Evolutionary conservation across 495 filamentous ascomycete genomes (phyloP).

Genomic region (Penicillium cosmopolitanum): DNA sequence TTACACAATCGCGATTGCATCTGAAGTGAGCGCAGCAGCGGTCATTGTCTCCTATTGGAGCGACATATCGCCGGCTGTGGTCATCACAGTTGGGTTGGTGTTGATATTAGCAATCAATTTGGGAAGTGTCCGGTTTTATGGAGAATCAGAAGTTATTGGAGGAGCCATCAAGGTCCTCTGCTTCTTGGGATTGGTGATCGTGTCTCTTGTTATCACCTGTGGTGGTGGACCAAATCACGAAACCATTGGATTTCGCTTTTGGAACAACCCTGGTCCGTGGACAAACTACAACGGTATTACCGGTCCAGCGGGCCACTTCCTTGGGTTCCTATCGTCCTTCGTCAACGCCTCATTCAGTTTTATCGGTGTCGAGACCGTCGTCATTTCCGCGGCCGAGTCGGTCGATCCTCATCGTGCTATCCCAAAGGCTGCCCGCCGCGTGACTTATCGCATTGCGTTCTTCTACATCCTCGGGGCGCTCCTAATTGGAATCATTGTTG

Average conservation of each 20-base stretch:
- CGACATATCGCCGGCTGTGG: conserved; percentile 55
- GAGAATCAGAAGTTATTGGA: conserved; percentile 75
- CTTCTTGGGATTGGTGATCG: conserved; percentile 68
- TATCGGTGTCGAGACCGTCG: conserved; percentile 69
- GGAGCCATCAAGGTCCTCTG: conserved; percentile 76
- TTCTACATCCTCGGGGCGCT: conserved; percentile 71
- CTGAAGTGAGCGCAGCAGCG: conserved; percentile 71
- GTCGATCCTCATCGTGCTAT: conserved; percentile 77
- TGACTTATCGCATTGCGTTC: conserved; percentile 83
- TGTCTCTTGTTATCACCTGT: conserved; percentile 69
- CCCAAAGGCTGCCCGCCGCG: conserved; percentile 78
- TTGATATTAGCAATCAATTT: conserved; percentile 69
- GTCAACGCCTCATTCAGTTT: conserved; percentile 57
- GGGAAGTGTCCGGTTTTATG: conserved; percentile 70
- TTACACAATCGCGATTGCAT: conserved; percentile 64
- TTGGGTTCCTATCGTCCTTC: conserved; percentile 49
- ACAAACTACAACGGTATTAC: conserved; percentile 38
- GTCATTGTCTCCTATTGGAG: conserved; percentile 77
- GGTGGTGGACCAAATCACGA: conserved; percentile 66
- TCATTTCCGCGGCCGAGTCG: conserved; percentile 81
- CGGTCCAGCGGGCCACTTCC: conserved; percentile 44
- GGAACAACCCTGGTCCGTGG: conserved; percentile 55
- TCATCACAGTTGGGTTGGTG: conserved; percentile 71
- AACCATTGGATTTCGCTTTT: conserved; percentile 71
- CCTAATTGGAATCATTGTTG: conserved; percentile 57